Evolutionary conservation across 2,329 filamentous ascomycete genomes (phyloP).

Genomic region (Herpomyces periplanetae): DNA sequence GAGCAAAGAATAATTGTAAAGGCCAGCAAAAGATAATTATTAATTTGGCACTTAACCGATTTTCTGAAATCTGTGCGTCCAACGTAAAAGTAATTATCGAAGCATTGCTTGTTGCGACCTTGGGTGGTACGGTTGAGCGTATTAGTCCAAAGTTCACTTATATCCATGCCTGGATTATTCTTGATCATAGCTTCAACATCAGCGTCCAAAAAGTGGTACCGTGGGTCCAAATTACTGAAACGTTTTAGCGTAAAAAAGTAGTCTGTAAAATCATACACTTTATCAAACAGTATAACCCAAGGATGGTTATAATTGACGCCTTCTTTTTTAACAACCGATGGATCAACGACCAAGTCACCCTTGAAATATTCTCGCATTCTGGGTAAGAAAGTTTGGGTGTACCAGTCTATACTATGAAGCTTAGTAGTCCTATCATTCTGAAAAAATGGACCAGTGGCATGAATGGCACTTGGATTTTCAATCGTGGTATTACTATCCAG

Average conservation of each 20-base stretch:
- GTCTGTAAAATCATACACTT: conserved; percentile 58
- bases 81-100: conserved; percentile 43
- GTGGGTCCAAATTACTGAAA: conserved; percentile 12
- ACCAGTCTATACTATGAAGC: conserved; percentile 31
- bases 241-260: conserved; percentile 39
- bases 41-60: conserved; percentile 32
- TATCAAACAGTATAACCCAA: conserved; percentile 40
- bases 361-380: conserved; percentile 55
- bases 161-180: conserved; percentile 35
- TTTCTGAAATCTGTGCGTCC: conserved; percentile 56
- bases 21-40: conserved; percentile 56
- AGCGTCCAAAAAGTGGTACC: conserved; percentile 30
- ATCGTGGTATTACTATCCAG: conserved; percentile 25
- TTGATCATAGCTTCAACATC: conserved; percentile 25
- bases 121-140: conserved; percentile 14
- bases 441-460: conserved; percentile 23
- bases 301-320: conserved; percentile 24
- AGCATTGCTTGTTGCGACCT: conserved; percentile 32
- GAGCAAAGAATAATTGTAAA: conserved; percentile 49
- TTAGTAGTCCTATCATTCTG: conserved; percentile 16
- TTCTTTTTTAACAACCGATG: conserved; percentile 16
- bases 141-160: conserved; percentile 22
- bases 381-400: conserved; percentile 27
- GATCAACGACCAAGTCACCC: conserved; percentile 37
- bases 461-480: conserved; percentile 15